Percentiles rank a stretch among this genome's conserved stretches.
These are phyloP conservation scores for Xerocomellus amylosporus DNA, from an alignment of 768 basidiomycete genomes.

Conservation along the genomic window DNA sequence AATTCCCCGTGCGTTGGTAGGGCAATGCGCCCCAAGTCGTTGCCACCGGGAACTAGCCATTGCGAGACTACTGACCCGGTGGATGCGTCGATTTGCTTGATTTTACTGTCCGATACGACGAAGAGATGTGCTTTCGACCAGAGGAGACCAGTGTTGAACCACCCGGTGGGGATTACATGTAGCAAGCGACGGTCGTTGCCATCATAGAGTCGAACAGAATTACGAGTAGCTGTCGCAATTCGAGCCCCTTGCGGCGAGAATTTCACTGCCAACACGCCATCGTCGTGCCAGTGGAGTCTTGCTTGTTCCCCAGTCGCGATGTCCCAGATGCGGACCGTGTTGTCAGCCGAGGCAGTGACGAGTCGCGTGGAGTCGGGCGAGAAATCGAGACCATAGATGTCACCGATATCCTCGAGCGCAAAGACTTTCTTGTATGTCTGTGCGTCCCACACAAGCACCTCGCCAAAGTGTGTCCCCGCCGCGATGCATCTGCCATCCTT, in stretches of 20 bases:
- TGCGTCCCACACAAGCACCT: too few species aligned
- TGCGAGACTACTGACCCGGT: background rate
- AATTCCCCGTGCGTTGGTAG: background rate
- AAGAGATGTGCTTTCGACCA: constrained; percentile 4
- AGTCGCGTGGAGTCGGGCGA: too few species aligned
- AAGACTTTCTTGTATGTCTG: too few species aligned
- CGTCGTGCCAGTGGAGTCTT: too few species aligned
- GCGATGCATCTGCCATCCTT: too few species aligned
- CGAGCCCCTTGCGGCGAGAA: constrained; percentile 1
- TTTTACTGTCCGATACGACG: background rate
- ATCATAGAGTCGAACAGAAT: background rate
- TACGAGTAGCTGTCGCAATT: background rate
- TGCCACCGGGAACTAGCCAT: background rate
- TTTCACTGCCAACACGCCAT: background rate
- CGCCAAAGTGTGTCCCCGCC: too few species aligned
- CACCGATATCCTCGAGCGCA: too few species aligned
- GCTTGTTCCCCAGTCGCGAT: too few species aligned
- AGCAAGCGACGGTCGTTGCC: background rate
- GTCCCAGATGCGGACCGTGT: too few species aligned
- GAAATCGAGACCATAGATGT: too few species aligned
- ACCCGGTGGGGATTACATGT: background rate
- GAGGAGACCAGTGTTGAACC: background rate
- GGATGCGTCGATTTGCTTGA: background rate
- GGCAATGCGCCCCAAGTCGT: too few species aligned
- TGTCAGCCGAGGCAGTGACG: too few species aligned